Evolutionary conservation across 176 grass and related monocot species (phyloP), one percentile per base, ranked within the genome.

Genomic region (Carex parvula): DNA sequence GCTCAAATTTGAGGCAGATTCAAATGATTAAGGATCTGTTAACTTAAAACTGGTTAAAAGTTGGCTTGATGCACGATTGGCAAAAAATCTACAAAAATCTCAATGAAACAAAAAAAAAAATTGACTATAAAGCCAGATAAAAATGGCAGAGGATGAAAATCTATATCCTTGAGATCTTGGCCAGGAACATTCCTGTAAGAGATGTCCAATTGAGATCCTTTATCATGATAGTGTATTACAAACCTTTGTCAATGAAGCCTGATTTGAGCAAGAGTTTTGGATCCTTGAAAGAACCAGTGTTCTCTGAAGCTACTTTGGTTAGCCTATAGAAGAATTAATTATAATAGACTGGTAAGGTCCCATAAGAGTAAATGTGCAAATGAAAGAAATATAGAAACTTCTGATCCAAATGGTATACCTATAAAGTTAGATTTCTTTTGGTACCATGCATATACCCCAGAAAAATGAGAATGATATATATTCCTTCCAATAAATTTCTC

Each of bases 231-330:
- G 10, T 48, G 13, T 6, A 13, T 63, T 24, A 6, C 14, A 63
- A 86, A 98, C 95, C 95, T 89, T 83, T 52, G 48, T 87, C 73
- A 66, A 73, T 54, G 60, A 89, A 81, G 56, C 75, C 24, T 59
- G 63, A 83, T 82, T 88, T 87, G 56, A 82, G 89, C 1, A 98
- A 41, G 74, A 87, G 67, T 85, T 84, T 3, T 50, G 58, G 42
- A 94, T 79, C 71, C 95, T 88, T 0, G 75, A 85, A 72, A 98
- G 89, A 72, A 98, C 91, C 74, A 94, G 65, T 29, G 91, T 98
- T 58, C 91, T 89, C 65, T 94, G 92, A 84, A 94, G 70, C 86
- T 80, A 63, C 68, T 86, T 78, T 98, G 95, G 72, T 84, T 90
- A 77, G 92, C 91, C 95, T 98, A 64, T 10, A 86, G 16, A 48